Percentiles rank a stretch among this genome's conserved stretches.
phyloP scores from a whole-genome alignment of 441 rosid genomes.

The Syzygium syzygioides region DNA sequence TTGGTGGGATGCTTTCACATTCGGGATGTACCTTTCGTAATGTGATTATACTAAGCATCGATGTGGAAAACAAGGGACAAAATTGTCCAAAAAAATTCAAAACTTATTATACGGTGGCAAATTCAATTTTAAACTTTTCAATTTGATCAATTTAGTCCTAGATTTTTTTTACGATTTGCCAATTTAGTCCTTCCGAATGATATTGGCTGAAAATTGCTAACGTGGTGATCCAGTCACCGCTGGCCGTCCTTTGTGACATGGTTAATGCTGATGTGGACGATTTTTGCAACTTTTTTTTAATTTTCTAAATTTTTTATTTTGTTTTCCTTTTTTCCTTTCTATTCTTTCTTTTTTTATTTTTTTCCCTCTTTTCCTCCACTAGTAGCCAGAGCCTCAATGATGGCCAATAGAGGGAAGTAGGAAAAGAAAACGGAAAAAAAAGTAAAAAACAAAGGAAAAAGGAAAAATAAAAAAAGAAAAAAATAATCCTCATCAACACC shows the following conservation, averaged over 20 bases:
- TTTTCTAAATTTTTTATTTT: too few relatives aligned
- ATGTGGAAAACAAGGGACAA: neutral
- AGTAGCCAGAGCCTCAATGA: fast-evolving
- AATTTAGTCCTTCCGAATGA: fast-evolving
- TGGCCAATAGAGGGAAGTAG: neutral
- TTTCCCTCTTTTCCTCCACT: too few relatives aligned
- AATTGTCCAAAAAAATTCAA: neutral
- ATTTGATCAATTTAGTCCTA: neutral
- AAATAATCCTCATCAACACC: fast-evolving
- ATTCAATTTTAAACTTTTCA: neutral
- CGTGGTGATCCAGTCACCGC: fast-evolving
- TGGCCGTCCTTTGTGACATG: fast-evolving
- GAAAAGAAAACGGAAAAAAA: neutral
- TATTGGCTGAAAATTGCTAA: neutral
- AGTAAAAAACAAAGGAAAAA: neutral
- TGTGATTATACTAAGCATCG: too few relatives aligned
- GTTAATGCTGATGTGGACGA: fast-evolving
- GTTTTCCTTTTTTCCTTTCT: too few relatives aligned
- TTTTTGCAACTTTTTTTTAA: too few relatives aligned
- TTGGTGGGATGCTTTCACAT: neutral
- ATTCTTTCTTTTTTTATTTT: too few relatives aligned
- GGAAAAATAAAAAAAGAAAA: too few relatives aligned
- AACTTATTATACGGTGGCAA: neutral
- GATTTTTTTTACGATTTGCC: fast-evolving
- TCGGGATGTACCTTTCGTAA: neutral